These are phyloP conservation scores for Erigeron philadelphicus DNA, from an alignment of 140 eudicot species.

Conservation along the genomic window DNA sequence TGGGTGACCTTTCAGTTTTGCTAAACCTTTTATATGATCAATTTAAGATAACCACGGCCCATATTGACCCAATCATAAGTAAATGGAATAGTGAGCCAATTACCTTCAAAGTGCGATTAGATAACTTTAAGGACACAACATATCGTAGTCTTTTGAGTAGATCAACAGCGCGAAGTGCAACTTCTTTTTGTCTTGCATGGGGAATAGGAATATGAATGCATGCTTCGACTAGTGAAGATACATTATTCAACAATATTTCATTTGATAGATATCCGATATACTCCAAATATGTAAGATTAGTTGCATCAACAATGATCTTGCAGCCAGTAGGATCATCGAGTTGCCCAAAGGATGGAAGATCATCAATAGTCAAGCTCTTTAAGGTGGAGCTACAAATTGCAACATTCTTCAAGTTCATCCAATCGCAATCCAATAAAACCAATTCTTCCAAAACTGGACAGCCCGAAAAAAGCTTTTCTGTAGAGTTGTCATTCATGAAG, in stretches of 20 bases:
- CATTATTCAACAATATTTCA: conserved; percentile 31
- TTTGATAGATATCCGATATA: conserved; percentile 46
- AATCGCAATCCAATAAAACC: conserved; percentile 41
- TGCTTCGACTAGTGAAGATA: conserved; percentile 36
- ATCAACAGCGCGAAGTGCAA: conserved; percentile 33
- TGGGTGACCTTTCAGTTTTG: neutral
- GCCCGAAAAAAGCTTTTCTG: conserved; percentile 32
- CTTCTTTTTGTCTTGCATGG: conserved; percentile 24
- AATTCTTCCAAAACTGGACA: conserved; percentile 44
- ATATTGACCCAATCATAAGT: neutral
- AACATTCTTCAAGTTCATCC: conserved; percentile 31
- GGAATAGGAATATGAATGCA: conserved; percentile 37
- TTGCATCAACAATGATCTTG: conserved; percentile 36
- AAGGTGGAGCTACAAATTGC: conserved; percentile 36
- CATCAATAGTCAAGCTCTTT: conserved; percentile 40
- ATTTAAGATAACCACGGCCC: neutral
- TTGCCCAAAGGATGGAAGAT: conserved; percentile 15
- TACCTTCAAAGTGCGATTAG: conserved; percentile 46
- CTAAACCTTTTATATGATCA: neutral
- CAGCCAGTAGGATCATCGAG: conserved; percentile 28
- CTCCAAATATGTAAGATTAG: conserved; percentile 31
- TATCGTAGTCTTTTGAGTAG: conserved; percentile 33
- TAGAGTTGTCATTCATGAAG: conserved; percentile 28
- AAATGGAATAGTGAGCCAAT: neutral
- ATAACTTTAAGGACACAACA: conserved; percentile 34